Base-by-base conservation (phyloP, 2,329 filamentous ascomycete species). In the Aschersonia sp. region DNA sequence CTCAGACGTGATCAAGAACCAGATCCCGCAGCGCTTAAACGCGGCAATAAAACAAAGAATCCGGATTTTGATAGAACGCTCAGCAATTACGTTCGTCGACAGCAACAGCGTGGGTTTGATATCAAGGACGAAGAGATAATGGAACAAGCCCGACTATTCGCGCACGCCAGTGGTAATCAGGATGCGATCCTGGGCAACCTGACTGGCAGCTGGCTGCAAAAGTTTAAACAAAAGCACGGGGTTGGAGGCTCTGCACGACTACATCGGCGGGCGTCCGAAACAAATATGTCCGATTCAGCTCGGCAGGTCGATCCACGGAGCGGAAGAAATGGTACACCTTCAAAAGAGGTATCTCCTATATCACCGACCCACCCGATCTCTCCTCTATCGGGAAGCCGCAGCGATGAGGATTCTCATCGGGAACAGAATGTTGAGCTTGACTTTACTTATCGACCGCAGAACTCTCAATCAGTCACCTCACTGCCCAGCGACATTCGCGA, bases 51-150 rank as follows among this genome's bases (percentile, higher is more conserved):
- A 67, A 83, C 85, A 47, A 92, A 90, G 63, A 83, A 73, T 44
- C 87, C 87, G 9, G 89, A 97, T 66, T 89, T 97, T 57, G 92
- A 97, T 62, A 82, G 88, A 58, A 87, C 90, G 2, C 74, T 98
- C 41, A 79, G 83, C 44, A 89, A 88, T 59, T 97, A 88, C 83
- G 81, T 87, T 32, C 79, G 80, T 60, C 92, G 94, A 55, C 79
- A 85, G 59, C 81, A 87, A 59, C 81, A 82, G 59, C 77, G 83
- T 58, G 88, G 89, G 1, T 70, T 82, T 39, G 72, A 81, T 12
- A 70, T 95, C 41, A 83, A 77, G 32, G 87, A 94, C 61, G 76
- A 80, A n/a, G 79, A 85, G 54, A 90, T 95, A 56, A 78, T 83
- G 59, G 84, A 94, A 53, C 88, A 94, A 64, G 87, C 87, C 1